phyloP scores from a whole-genome alignment of 139 green algal species.

The Medakamo hakoo region DNA sequence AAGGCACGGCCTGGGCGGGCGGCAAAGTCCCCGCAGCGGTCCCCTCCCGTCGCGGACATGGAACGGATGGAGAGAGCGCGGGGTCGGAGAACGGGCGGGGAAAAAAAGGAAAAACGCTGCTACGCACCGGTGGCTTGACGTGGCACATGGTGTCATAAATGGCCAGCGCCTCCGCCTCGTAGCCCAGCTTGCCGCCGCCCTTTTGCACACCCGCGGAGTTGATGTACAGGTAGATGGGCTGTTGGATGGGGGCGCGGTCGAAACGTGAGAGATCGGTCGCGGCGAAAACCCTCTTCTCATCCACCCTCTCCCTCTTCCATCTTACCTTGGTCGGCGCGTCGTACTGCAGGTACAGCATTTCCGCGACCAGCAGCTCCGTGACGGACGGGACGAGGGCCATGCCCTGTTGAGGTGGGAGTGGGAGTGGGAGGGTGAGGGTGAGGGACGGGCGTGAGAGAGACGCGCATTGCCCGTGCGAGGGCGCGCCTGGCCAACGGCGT shows the following conservation, averaged over 20 bases:
- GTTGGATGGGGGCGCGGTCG: too few relatives aligned
- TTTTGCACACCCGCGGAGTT: slow-evolving; percentile 91
- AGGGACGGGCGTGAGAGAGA: background rate
- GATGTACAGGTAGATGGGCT: slow-evolving; percentile 99
- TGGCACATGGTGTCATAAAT: slow-evolving; percentile 96
- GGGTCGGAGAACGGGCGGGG: too few relatives aligned
- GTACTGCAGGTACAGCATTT: slow-evolving; percentile 78
- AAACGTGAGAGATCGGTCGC: slow-evolving; percentile 59
- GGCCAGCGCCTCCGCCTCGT: slow-evolving; percentile 93
- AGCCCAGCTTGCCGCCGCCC: slow-evolving; percentile 83
- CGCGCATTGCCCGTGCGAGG: background rate
- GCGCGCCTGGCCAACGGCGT: background rate
- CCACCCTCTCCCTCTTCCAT: too few relatives aligned
- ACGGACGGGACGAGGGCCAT: slow-evolving; percentile 80
- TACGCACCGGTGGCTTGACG: slow-evolving; percentile 69
- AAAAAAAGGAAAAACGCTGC: too few relatives aligned
- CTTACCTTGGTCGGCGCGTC: slow-evolving; percentile 15
- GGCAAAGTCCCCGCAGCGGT: too few relatives aligned
- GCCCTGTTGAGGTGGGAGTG: slow-evolving; percentile 25
- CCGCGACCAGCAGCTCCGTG: slow-evolving; percentile 75
- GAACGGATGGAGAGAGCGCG: too few relatives aligned
- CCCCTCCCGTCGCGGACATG: too few relatives aligned
- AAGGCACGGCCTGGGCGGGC: too few relatives aligned
- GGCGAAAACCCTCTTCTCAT: too few relatives aligned
- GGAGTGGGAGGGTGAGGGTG: background rate